These are phyloP conservation scores for Babesia bovis DNA, from an alignment of 169 alveolate genomes.

Conservation along the genomic window DNA sequence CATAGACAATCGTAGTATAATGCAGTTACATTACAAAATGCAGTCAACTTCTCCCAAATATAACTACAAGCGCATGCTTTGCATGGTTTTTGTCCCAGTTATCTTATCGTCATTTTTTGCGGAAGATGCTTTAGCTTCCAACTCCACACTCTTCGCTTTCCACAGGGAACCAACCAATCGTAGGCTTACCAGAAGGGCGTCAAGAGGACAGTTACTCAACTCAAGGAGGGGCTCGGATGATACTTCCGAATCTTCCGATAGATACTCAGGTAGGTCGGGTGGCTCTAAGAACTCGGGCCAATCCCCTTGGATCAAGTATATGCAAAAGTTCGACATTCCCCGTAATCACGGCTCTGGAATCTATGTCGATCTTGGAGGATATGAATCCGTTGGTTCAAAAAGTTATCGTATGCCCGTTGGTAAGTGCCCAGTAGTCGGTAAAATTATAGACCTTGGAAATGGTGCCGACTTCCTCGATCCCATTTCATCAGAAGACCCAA, in stretches of 20 bases:
- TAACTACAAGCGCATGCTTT: not conserved
- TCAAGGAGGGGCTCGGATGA: not conserved
- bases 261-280: not conserved
- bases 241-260: not conserved
- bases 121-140: not conserved
- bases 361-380: conserved; percentile 75
- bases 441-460: conserved; percentile 61
- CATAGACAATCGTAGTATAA: too few relatives aligned
- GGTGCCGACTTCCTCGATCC: conserved; percentile 68
- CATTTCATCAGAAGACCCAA: conserved; percentile 55
- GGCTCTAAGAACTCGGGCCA: not conserved
- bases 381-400: conserved; percentile 51
- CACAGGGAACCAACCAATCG: not conserved
- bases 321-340: conserved; percentile 73
- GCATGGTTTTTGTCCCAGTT: not conserved
- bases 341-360: conserved; percentile 74
- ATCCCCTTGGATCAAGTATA: conserved; percentile 63
- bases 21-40: not conserved
- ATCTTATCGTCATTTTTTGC: not conserved
- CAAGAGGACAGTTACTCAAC: not conserved
- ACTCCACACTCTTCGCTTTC: not conserved
- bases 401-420: conserved; percentile 75
- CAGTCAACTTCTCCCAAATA: not conserved
- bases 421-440: conserved; percentile 79
- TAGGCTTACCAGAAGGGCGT: not conserved